A percentile compares a stretch with the other conserved stretches of the same genome.
These are phyloP conservation scores for Monosporascus sp. DNA, from an alignment of 2,329 filamentous ascomycete genomes.

Conservation along the genomic window DNA sequence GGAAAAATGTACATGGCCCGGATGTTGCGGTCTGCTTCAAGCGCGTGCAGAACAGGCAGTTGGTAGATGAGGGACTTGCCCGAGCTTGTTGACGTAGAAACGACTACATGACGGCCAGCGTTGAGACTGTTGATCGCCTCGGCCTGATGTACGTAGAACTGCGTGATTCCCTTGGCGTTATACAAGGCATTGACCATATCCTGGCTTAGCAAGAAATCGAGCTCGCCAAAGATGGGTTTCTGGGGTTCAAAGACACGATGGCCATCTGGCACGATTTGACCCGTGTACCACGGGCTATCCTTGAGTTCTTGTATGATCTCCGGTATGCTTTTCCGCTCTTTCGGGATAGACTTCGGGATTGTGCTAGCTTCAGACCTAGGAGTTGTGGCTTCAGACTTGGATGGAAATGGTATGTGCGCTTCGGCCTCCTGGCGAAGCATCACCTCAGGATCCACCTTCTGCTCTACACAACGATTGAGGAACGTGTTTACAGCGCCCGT, in stretches of 20 bases:
- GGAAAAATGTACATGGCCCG: conserved; percentile 98
- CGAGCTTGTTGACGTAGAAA: conserved; percentile 91
- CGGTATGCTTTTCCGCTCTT: conserved; percentile 70
- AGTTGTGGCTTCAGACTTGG: conserved; percentile 33
- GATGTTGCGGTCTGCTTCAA: conserved; percentile 71
- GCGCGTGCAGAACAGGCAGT: conserved; percentile 78
- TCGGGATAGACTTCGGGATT: conserved; percentile 69
- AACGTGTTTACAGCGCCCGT: conserved; percentile 70
- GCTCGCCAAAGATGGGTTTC: conserved; percentile 71
- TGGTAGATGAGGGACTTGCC: conserved; percentile 99
- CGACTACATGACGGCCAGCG: conserved; percentile 79
- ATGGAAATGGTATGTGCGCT: conserved; percentile 57
- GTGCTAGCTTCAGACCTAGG: conserved; percentile 32
- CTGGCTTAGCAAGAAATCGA: conserved; percentile 84
- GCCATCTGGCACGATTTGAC: conserved; percentile 88
- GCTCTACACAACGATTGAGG: conserved; percentile 64
- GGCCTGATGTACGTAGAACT: conserved; percentile 86
- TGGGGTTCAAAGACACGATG: conserved; percentile 88
- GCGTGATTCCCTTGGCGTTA: conserved; percentile 80
- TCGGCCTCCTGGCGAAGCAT: conserved; percentile 55
- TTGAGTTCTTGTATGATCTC: conserved; percentile 85
- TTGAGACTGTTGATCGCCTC: conserved; percentile 88
- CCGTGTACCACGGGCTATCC: conserved; percentile 78
- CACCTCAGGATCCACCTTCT: conserved; percentile 61
- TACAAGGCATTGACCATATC: conserved; percentile 92